Base-by-base conservation (phyloP, 202 grass and related monocot species). In the Zoysia matrella region DNA sequence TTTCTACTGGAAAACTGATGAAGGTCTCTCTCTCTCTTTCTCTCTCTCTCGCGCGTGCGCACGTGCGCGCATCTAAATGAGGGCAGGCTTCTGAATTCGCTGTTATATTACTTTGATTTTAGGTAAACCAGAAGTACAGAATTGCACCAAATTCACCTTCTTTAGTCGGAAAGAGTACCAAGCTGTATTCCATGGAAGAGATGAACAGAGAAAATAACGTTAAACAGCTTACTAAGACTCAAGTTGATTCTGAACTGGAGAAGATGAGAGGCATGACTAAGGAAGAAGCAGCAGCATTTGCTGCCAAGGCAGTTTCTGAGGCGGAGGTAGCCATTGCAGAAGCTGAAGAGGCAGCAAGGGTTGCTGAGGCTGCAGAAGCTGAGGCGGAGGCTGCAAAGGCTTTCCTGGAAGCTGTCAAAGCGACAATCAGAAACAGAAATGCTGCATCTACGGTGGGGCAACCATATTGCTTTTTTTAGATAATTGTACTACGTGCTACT, bases 51-150 rank as follows among this genome's bases (percentile, higher is more conserved):
- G 39, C 9, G 1, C 52, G 12, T 11, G 12, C 51, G 12, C 51
- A 52, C 51, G 6, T 6, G 30, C 7, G 18, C 9, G 12, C 5
- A 12, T 5, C 1, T 5, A 50, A 30, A 83, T 47, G 56, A 7
- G 73, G 4, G 14, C 13, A 40, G 22, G 22, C 22, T 30, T 30
- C 22, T 30, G 22, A 30, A 30, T 30, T 30, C 0, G 61, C 14
- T 80, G 42, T 13, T 82, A 10, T 85, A 88, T 70, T 55, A 80
- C 74, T 81, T 49, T 85, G 64, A 53, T 71, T 93, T 44, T 80
- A 99, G 96, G 87, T 87, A 39, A 94, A 92, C 61, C 79, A 81
- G 72, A 93, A 88, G 56, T 99, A 96, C 72, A 92, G 88, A 83
- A 86, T 90, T 80, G 83, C 92, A 86, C 87, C 77, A 18, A 90